phyloP scores from a whole-genome alignment of 768 basidiomycete species.

The Tricholoma hemisulphureum region DNA sequence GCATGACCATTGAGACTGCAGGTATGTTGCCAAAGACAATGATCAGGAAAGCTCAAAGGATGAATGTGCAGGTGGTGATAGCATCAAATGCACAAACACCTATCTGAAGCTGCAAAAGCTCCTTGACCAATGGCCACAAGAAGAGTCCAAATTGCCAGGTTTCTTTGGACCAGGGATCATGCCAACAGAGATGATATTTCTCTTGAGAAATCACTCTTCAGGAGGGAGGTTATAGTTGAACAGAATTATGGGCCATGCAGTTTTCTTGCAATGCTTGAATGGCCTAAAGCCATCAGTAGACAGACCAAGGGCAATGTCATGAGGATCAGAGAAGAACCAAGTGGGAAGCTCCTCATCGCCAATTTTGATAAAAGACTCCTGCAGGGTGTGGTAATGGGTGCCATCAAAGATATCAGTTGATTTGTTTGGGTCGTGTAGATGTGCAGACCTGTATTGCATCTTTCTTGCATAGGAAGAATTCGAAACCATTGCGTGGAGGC shows the following conservation, averaged over 20 bases:
- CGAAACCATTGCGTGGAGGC: slow-evolving; percentile 19
- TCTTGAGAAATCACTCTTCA: slow-evolving; percentile 29
- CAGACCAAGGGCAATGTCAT: slow-evolving; percentile 39
- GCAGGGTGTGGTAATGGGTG: slow-evolving; percentile 24
- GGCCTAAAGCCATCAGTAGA: slow-evolving; percentile 39
- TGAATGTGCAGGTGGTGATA: slow-evolving; percentile 5
- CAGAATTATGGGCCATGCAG: slow-evolving; percentile 38
- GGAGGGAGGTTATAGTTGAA: slow-evolving; percentile 32
- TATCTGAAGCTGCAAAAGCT: background rate
- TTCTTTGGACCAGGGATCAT: slow-evolving; percentile 42
- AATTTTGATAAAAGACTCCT: slow-evolving; percentile 21
- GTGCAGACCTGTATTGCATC: slow-evolving; percentile 27
- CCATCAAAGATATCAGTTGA: slow-evolving; percentile 38
- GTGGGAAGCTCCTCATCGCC: slow-evolving; percentile 20
- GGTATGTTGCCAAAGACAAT: too few relatives aligned
- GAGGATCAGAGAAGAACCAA: slow-evolving; percentile 32
- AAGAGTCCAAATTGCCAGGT: slow-evolving; percentile 38
- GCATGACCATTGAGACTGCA: too few relatives aligned
- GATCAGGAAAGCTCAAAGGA: slow-evolving; percentile 14
- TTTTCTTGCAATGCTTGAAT: slow-evolving; percentile 27
- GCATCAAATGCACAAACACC: slow-evolving; percentile 15
- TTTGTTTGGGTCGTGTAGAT: slow-evolving; percentile 6
- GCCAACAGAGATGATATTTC: slow-evolving; percentile 33
- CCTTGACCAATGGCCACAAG: slow-evolving; percentile 19
- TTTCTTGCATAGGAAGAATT: slow-evolving; percentile 18